Evolutionary conservation across 352 stramenopile genomes (phyloP).

Genomic region (Globisporangium canariense): DNA sequence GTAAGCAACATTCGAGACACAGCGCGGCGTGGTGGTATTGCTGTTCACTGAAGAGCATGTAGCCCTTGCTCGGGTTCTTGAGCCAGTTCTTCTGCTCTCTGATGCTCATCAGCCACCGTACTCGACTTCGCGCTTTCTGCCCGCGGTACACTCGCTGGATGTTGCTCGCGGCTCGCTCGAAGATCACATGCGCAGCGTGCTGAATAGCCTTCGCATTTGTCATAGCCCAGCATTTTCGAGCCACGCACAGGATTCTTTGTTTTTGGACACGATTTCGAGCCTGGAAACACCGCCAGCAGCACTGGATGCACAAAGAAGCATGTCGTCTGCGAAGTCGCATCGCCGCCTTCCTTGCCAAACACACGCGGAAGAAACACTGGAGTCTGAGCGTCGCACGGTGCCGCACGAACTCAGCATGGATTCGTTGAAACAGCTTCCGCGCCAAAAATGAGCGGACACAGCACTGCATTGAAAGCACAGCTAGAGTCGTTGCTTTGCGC

Average conservation of each 20-base stretch:
- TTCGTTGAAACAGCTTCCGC: slow-evolving; percentile 20
- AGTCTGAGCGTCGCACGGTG: slow-evolving; percentile 25
- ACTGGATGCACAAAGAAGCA: slow-evolving; percentile 42
- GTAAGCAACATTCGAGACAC: slow-evolving; percentile 45
- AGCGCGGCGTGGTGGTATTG: slow-evolving; percentile 44
- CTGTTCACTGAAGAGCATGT: slow-evolving; percentile 29
- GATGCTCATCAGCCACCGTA: slow-evolving; percentile 28
- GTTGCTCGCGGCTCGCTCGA: slow-evolving; percentile 22
- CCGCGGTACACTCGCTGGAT: slow-evolving; percentile 54
- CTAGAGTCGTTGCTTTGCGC: slow-evolving; percentile 17
- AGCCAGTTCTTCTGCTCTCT: slow-evolving; percentile 43
- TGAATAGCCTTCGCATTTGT: slow-evolving; percentile 20
- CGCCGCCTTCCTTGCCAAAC: slow-evolving; percentile 26
- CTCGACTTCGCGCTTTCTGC: slow-evolving; percentile 26
- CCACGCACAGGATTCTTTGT: slow-evolving; percentile 19
- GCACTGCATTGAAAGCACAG: slow-evolving; percentile 36
- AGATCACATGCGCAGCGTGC: slow-evolving; percentile 20
- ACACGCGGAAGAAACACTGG: slow-evolving; percentile 49
- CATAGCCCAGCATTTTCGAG: slow-evolving; percentile 18
- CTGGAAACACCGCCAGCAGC: slow-evolving; percentile 36
- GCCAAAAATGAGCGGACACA: slow-evolving; percentile 27
- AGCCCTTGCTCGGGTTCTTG: slow-evolving; percentile 49
- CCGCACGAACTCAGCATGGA: slow-evolving; percentile 20
- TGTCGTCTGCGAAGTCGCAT: slow-evolving; percentile 23
- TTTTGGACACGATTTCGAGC: slow-evolving; percentile 21